Conservation (phyloP, 2,329 filamentous ascomycete species). For the Pseudogymnoascus verrucosus region DNA sequence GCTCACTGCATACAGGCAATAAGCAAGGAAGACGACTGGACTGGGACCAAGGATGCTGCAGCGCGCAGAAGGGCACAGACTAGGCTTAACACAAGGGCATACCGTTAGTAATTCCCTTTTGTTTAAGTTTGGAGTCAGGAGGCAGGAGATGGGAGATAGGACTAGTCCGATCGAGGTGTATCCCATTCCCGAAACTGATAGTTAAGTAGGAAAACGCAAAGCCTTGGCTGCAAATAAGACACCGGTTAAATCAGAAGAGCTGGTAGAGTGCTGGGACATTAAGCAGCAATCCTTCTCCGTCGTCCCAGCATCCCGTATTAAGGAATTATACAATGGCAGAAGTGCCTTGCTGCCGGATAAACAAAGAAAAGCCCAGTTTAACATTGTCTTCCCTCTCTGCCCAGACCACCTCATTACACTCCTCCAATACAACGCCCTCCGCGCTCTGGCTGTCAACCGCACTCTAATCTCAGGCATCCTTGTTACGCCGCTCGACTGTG, state of each 20-base stretch:
- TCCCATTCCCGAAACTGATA: constrained; percentile 19
- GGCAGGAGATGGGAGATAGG: neutral
- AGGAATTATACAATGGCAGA: constrained; percentile 28
- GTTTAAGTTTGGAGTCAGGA: constrained; percentile 8
- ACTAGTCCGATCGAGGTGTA: constrained; percentile 9
- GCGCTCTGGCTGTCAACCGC: constrained; percentile 32
- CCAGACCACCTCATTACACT: constrained; percentile 37
- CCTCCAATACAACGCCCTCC: constrained; percentile 34
- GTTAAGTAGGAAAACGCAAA: constrained; percentile 28
- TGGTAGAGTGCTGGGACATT: constrained; percentile 30
- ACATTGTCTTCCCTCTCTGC: constrained; percentile 32
- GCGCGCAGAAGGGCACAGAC: constrained; percentile 36
- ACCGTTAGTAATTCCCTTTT: constrained; percentile 29
- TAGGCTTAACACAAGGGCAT: constrained; percentile 39
- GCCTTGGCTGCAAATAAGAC: constrained; percentile 19
- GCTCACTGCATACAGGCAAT: constrained; percentile 30
- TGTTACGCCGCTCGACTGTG: constrained; percentile 28
- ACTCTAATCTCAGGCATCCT: constrained; percentile 29
- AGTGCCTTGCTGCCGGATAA: constrained; percentile 25
- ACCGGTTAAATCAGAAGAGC: constrained; percentile 24
- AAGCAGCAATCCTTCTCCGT: constrained; percentile 27
- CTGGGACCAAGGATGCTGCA: constrained; percentile 35
- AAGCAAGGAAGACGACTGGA: constrained; percentile 38
- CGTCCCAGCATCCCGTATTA: constrained; percentile 26
- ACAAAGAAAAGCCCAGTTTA: constrained; percentile 18